Base-by-base conservation (phyloP, 306 rosid genomes). In the Acacia confusa region DNA sequence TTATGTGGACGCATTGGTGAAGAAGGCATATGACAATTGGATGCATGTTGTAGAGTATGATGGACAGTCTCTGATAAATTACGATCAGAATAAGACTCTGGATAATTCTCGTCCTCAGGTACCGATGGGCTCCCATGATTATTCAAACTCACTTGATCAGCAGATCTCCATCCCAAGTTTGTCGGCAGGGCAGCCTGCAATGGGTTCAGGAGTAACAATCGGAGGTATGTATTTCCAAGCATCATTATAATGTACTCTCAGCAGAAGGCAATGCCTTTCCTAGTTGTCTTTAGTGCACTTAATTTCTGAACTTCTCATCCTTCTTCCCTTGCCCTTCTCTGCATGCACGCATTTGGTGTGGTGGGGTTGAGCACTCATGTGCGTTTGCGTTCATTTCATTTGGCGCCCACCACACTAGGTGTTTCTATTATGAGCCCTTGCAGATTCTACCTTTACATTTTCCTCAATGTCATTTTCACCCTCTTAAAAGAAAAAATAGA, bases 21-120 rank as follows among this genome's bases (percentile, higher is more conserved):
- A 90, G 89, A 89, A 88, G 89, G 97, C 98, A 20, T 94, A 94
- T 61, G 98, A 90, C 19, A 92, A 94, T 82, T 94, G 98, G 98
- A 88, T 82, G 83, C 90, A 92, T 81, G 97, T 94, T 67, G 69
- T 89, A 25, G 98, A 94, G 90, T 94, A 90, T 79, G 98, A 92
- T 79, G 92, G 89, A 34, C 82, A 90, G 76, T 89, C 95, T 74
- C 89, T 94, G 61, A 64, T 88, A 78, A 74, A 82, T 86, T 80
- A 81, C 78, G 78, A 85, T 79, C 94, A 92, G 86, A 85, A 87
- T 70, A 90, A 78, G 64, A 83, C 75, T 77, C 57, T 70, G 70
- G 83, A 58, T 67, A 79, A 77, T 73, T 58, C 91, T 79, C 88
- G 83, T 60, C 80, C 80, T 83, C 92, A 83, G 74, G 86, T 70